Conservation (phyloP, 345 rosid genomes). For the Anastatica hierochuntica region DNA sequence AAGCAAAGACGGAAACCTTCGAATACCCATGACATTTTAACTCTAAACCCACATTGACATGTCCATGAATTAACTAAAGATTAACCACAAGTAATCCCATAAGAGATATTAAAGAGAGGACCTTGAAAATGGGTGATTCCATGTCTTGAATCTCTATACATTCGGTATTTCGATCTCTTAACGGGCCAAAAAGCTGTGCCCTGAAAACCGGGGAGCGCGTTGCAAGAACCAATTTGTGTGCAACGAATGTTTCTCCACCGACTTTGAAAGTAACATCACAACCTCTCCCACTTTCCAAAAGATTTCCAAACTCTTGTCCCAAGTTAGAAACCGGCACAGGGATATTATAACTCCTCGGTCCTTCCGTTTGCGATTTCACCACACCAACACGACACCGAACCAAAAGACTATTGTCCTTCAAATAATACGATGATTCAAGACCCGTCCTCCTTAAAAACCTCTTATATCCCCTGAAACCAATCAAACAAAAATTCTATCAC, state of each 20-base stretch:
- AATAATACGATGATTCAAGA: constrained; percentile 59
- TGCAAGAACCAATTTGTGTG: constrained; percentile 64
- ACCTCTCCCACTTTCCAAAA: constrained; percentile 50
- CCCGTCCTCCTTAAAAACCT: constrained; percentile 58
- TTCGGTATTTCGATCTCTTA: constrained; percentile 42
- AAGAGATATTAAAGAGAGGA: constrained; percentile 4
- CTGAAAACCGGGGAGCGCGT: constrained; percentile 69
- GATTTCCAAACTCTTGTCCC: constrained; percentile 45
- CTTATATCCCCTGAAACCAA: constrained; percentile 74
- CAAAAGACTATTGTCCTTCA: constrained; percentile 58
- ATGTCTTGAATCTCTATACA: constrained; percentile 50
- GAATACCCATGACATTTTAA: not conserved
- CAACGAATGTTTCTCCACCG: constrained; percentile 48
- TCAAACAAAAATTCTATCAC: constrained; percentile 5
- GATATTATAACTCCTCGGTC: constrained; percentile 46
- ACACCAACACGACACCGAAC: constrained; percentile 73
- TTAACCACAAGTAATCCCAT: not conserved
- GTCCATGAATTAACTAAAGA: too few species aligned
- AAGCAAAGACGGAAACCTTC: not conserved
- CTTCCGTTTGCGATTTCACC: constrained; percentile 59
- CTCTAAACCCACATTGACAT: not conserved
- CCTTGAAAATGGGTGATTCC: constrained; percentile 63
- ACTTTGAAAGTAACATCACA: constrained; percentile 55
- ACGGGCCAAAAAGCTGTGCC: constrained; percentile 75
- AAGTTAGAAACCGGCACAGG: constrained; percentile 48